Evolutionary conservation across 805 yeast species (phyloP), one percentile per base, ranked within the genome.

Genomic region (Sugiyamaella mastotermitis): DNA sequence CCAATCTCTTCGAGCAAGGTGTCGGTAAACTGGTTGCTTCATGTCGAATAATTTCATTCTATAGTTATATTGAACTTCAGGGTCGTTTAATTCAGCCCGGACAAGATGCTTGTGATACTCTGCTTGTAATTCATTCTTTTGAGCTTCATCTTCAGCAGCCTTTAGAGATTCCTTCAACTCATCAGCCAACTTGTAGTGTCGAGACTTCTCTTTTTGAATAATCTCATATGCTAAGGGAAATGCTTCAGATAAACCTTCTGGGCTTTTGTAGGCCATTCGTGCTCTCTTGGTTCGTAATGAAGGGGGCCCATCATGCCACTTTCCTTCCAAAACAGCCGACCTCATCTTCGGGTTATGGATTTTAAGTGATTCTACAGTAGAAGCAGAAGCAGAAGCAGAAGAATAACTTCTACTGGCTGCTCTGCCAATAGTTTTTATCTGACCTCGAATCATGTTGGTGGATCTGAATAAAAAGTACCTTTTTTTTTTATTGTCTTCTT

Each of bases 31-130:
- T 5, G 96, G 94, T 52, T 75, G 76, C 2, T 74, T 56, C 54
- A 78, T 70, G 59, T 90, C 95, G 39, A 81, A 61, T 14, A 16
- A 18, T 10, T 68, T 66, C 3, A 72, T 60, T 30, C 63, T 48
- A 44, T 74, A 68, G 59, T 81, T 84, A 65, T 74, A 85, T 40
- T 76, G 65, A 9, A 86, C 95, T 60, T 86, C 95, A 11, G 97
- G 97, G 57, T 88, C 85, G 55, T 70, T 59, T 33, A 69, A 53
- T 58, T 90, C 94, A 1, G 95, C 86, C 40, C 72, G 65, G 6
- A 75, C 68, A 21, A 67, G 56, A 18, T 76, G 58, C 40, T 59
- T 43, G 45, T 55, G 43, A 21, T 41, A 30, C 31, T 31, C 19
- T 10, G 25, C 17, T 14, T 37, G 33, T 17, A 46, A 32, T 49